A percentile compares a stretch with the other conserved stretches of the same genome.
Conservation (phyloP, 768 basidiomycete species). For the Tylopilus plumbeoviolaceoides region DNA sequence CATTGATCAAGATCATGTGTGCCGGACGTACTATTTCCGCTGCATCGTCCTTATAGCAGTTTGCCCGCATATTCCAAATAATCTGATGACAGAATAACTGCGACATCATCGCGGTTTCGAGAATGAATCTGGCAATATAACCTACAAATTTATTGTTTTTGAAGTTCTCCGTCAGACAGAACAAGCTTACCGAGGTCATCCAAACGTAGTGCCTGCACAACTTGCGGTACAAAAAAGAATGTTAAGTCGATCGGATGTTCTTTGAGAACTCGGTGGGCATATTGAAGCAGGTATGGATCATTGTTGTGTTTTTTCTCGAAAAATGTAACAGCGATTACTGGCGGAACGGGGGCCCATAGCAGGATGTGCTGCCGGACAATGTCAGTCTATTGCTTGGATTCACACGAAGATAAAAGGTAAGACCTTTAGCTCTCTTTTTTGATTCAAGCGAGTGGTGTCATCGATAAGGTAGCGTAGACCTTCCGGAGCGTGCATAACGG, state of each 20-base stretch:
- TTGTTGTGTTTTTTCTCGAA: constrained; percentile 83
- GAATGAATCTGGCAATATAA: constrained; percentile 92
- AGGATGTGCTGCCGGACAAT: constrained; percentile 64
- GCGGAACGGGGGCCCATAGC: constrained; percentile 86
- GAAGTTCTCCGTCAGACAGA: neutral
- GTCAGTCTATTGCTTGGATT: neutral
- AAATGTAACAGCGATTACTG: constrained; percentile 73
- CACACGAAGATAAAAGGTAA: constrained; percentile 5
- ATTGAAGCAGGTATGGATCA: constrained; percentile 87
- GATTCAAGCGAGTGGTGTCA: constrained; percentile 53
- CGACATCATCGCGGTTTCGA: constrained; percentile 95
- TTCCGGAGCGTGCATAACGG: constrained; percentile 73
- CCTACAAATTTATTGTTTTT: constrained; percentile 41
- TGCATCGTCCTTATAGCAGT: constrained; percentile 88
- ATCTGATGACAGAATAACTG: constrained; percentile 99
- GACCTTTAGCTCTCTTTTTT: constrained; percentile 75
- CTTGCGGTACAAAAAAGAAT: constrained; percentile 99
- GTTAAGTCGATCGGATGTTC: constrained; percentile 93
- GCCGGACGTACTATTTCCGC: constrained; percentile 65
- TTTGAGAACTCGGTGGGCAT: constrained; percentile 91
- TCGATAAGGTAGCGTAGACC: constrained; percentile 79
- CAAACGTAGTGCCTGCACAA: constrained; percentile 91
- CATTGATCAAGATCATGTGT: neutral
- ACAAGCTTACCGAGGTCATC: constrained; percentile 71
- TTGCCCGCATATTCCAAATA: constrained; percentile 99